Percentiles rank a stretch among this genome's conserved stretches.
Conservation (phyloP, 2,329 filamentous ascomycete genomes). For the Ustilaginoidea virens region DNA sequence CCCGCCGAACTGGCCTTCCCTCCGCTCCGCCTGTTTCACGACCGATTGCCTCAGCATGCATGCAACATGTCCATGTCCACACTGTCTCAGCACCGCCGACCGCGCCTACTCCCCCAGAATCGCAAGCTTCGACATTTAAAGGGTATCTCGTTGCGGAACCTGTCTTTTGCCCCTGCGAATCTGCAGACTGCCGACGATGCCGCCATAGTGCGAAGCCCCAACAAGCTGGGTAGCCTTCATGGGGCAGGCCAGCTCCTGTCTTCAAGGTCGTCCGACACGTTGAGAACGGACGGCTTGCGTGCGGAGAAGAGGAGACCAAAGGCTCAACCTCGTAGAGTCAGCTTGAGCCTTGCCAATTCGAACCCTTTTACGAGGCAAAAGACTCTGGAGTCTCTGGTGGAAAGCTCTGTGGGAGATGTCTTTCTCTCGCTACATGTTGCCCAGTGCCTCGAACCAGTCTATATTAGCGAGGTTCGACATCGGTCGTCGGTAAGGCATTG, state of each 20-base stretch:
- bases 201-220: slow-evolving; percentile 52
- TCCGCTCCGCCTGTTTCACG: neutral
- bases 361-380: slow-evolving; percentile 46
- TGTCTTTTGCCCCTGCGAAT: slow-evolving; percentile 48
- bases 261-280: slow-evolving; percentile 27
- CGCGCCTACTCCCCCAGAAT: slow-evolving; percentile 53
- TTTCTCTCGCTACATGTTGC: slow-evolving; percentile 76
- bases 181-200: slow-evolving; percentile 65
- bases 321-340: slow-evolving; percentile 26
- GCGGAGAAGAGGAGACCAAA: slow-evolving; percentile 5
- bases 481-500: slow-evolving; percentile 45
- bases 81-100: slow-evolving; percentile 24
- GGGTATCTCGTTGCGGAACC: slow-evolving; percentile 74
- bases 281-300: slow-evolving; percentile 6
- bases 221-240: slow-evolving; percentile 42
- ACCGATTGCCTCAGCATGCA: slow-evolving; percentile 6
- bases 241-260: slow-evolving; percentile 35
- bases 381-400: slow-evolving; percentile 58
- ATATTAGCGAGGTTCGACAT: slow-evolving; percentile 70
- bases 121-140: slow-evolving; percentile 78
- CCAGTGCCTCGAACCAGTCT: slow-evolving; percentile 56
- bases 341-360: slow-evolving; percentile 30
- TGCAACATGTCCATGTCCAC: slow-evolving; percentile 21
- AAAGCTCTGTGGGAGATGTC: slow-evolving; percentile 62
- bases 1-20: neutral